These are phyloP conservation scores for Hanseniaspora clermontiae DNA, from an alignment of 805 yeast species.

Conservation along the genomic window DNA sequence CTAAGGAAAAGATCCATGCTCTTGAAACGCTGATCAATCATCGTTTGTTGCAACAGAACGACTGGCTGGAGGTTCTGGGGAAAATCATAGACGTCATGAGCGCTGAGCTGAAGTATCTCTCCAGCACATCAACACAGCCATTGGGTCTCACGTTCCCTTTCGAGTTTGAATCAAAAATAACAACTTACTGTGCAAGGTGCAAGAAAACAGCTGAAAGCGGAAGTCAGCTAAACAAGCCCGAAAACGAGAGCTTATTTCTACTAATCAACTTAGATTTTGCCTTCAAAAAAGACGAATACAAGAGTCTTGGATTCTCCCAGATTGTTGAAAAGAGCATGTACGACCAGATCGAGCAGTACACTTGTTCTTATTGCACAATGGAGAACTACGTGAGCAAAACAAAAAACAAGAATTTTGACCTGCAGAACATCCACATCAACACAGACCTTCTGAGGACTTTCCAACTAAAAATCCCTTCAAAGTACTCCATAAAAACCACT, in stretches of 20 bases:
- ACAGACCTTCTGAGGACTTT: background rate
- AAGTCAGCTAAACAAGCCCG: background rate
- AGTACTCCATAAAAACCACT: constrained; percentile 37
- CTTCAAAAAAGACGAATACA: background rate
- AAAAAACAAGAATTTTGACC: background rate
- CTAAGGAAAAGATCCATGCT: background rate
- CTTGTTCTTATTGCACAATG: constrained; percentile 4
- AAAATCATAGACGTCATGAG: background rate
- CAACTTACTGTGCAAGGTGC: background rate
- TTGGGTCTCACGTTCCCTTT: background rate
- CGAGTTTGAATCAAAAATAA: background rate
- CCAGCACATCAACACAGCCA: no score
- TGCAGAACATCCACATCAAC: background rate
- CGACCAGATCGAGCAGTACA: constrained; percentile 1
- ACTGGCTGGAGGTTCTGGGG: constrained; percentile 10
- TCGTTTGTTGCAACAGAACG: background rate
- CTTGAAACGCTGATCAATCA: background rate
- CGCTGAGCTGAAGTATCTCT: background rate
- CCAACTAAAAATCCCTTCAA: constrained; percentile 22
- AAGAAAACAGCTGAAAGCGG: background rate
- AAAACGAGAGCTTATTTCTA: background rate
- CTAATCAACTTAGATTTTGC: background rate
- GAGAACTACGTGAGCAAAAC: background rate
- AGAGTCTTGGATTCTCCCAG: background rate
- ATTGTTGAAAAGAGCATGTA: background rate